Evolutionary conservation across 768 basidiomycete genomes (phyloP), one percentile per base, ranked within the genome.

Genomic region (Glaciozyma antarctica): DNA sequence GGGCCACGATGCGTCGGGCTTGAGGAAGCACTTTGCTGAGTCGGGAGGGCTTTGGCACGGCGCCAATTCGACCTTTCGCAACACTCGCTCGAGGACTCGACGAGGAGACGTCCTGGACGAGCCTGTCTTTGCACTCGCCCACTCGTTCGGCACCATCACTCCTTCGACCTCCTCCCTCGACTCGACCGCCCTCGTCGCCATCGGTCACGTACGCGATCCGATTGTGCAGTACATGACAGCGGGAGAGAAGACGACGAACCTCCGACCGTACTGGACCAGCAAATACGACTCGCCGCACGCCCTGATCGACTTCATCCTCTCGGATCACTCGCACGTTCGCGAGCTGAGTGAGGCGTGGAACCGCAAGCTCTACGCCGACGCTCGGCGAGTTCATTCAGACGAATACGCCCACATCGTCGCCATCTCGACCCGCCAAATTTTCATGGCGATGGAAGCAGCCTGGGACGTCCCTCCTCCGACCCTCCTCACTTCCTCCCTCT

Each of bases 101-200:
- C 21, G 43, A 21, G 3, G 16, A 4, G 17, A 22, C 43, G 43
- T 64, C 16, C 32, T 56, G 30, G 63, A 68, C 52, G 67, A 68
- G 47, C 67, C 67, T 45, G 67, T 68, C 51, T 64, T 68, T 51
- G 67, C 67, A 10, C 43, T 68, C 52, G 26, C 60, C 12, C 67
- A 68, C 52, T 34, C 56, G 24, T 65, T 68, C 41, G 56, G 60
- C 16, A 34, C 17, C 26, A 44, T 68, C 45, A 30, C 24, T 1
- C 44, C 67, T 28, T n/a, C 51, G 28, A 54, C 51, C 15, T 43
- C 56, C 19, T 26, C 38, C 47, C 30, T 32, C 3, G 22, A 28
- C 22, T 60, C 62, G 19, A 21, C 55, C 24, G 60, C 61, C 49
- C 63, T 68, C 34, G 22, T 68, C 57, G 53, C 63, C 12, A 62